Conservation (phyloP, 805 yeast genomes). For the Saturnispora zaruensis region DNA sequence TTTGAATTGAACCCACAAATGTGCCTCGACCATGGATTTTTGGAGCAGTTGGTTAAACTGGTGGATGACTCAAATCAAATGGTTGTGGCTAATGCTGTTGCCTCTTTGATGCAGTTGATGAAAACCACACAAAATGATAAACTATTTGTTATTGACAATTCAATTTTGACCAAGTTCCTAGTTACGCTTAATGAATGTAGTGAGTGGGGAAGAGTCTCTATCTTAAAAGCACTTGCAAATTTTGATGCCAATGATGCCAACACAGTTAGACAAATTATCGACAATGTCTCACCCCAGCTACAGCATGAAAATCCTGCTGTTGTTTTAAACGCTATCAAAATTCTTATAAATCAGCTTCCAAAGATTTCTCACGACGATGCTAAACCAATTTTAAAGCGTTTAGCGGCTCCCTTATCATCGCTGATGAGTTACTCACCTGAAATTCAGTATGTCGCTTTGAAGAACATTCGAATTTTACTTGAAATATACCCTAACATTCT, state of each 20-base stretch:
- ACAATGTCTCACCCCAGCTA: constrained; percentile 85
- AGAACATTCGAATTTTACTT: constrained; percentile 80
- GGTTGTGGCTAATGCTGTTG: constrained; percentile 93
- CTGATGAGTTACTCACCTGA: constrained; percentile 85
- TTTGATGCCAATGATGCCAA: constrained; percentile 46
- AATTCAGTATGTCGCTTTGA: constrained; percentile 86
- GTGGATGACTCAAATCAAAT: constrained; percentile 87
- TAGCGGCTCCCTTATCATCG: constrained; percentile 81
- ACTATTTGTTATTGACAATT: constrained; percentile 31
- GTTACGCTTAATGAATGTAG: constrained; percentile 92
- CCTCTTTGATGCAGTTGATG: constrained; percentile 72
- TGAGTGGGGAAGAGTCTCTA: constrained; percentile 96
- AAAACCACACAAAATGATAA: constrained; percentile 23
- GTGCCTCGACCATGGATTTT: constrained; percentile 81
- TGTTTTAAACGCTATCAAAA: constrained; percentile 77
- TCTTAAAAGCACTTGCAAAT: constrained; percentile 71
- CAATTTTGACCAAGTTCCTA: constrained; percentile 51
- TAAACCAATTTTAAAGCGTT: constrained; percentile 51
- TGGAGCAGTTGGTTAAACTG: constrained; percentile 55
- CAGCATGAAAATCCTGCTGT: constrained; percentile 97
- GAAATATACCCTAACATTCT: constrained; percentile 81
- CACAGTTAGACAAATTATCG: constrained; percentile 80
- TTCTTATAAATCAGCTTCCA: constrained; percentile 61
- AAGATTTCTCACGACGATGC: constrained; percentile 31
- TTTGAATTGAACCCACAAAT: constrained; percentile 75